Percentiles rank a stretch among this genome's conserved stretches.
These are phyloP conservation scores for Nothopassalora personata DNA, from an alignment of 2,329 filamentous ascomycete genomes.

Conservation along the genomic window DNA sequence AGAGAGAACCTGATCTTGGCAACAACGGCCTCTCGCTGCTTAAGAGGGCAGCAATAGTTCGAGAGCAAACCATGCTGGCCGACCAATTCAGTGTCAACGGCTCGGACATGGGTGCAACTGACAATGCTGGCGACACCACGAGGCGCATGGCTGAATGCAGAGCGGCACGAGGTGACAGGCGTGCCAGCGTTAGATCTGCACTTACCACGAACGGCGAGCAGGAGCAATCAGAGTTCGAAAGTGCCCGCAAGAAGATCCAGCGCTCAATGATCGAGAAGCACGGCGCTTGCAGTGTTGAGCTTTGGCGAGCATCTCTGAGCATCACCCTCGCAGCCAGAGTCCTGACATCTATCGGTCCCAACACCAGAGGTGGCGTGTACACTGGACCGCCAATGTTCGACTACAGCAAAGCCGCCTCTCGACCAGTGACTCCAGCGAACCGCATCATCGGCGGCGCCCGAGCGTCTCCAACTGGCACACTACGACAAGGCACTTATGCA, in stretches of 20 bases:
- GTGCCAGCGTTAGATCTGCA: slow-evolving; percentile 25
- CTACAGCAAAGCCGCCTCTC: slow-evolving; percentile 6
- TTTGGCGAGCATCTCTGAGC: slow-evolving; percentile 36
- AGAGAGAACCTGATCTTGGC: slow-evolving; percentile 24
- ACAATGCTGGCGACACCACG: not conserved
- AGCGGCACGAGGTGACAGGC: slow-evolving; percentile 14
- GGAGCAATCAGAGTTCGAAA: slow-evolving; percentile 31
- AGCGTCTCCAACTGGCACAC: not conserved
- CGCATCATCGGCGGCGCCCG: not conserved
- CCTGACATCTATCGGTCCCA: slow-evolving; percentile 24
- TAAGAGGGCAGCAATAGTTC: slow-evolving; percentile 29
- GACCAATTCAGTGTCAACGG: slow-evolving; percentile 3
- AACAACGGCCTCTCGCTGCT: slow-evolving; percentile 32
- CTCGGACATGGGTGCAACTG: not conserved
- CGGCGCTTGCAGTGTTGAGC: slow-evolving; percentile 31
- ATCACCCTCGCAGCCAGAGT: slow-evolving; percentile 30
- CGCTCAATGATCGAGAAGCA: slow-evolving; percentile 34
- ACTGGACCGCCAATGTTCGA: slow-evolving; percentile 12
- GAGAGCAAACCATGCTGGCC: slow-evolving; percentile 20
- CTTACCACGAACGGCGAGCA: slow-evolving; percentile 21
- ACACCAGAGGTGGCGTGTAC: slow-evolving; percentile 10
- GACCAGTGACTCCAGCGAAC: slow-evolving; percentile 5
- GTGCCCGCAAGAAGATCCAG: slow-evolving; percentile 38
- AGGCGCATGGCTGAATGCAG: slow-evolving; percentile 6
- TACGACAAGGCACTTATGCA: slow-evolving; percentile 24